These are phyloP conservation scores for Posidonia oceanica DNA, from an alignment of 116 monocot genomes.

Conservation along the genomic window DNA sequence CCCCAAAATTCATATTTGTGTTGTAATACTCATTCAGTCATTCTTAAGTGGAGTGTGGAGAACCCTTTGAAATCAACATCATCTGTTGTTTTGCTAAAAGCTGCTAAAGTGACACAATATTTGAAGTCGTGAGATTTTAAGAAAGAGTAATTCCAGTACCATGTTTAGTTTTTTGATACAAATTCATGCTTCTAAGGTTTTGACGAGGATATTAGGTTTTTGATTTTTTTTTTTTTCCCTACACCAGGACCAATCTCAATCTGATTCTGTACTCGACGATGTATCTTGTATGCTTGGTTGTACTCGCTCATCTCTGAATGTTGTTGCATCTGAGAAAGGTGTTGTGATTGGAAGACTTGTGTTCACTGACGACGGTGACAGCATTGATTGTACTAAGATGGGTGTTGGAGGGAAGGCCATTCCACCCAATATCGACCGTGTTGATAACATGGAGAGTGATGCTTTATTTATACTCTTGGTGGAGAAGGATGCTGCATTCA, in stretches of 20 bases:
- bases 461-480: conserved; percentile 95
- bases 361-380: conserved; percentile 82
- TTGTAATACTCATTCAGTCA: too few relatives aligned
- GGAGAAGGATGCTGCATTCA: conserved; percentile 97
- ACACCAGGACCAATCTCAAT: conserved; percentile 67
- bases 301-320: conserved; percentile 84
- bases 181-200: neutral
- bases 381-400: conserved; percentile 94
- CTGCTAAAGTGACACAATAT: too few relatives aligned
- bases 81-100: too few relatives aligned
- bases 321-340: conserved; percentile 97
- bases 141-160: too few relatives aligned
- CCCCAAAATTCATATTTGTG: too few relatives aligned
- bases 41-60: too few relatives aligned
- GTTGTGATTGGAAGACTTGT: conserved; percentile 85
- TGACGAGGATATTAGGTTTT: neutral
- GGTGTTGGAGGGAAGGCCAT: conserved; percentile 98
- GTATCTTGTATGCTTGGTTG: conserved; percentile 96
- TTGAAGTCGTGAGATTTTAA: too few relatives aligned
- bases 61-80: too few relatives aligned
- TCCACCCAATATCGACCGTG: conserved; percentile 95
- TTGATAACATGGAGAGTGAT: conserved; percentile 67
- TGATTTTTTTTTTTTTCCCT: neutral
- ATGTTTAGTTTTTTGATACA: neutral
- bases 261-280: conserved; percentile 91